phyloP scores from a whole-genome alignment of 2,329 filamentous ascomycete genomes.

The Penicillium hordei region DNA sequence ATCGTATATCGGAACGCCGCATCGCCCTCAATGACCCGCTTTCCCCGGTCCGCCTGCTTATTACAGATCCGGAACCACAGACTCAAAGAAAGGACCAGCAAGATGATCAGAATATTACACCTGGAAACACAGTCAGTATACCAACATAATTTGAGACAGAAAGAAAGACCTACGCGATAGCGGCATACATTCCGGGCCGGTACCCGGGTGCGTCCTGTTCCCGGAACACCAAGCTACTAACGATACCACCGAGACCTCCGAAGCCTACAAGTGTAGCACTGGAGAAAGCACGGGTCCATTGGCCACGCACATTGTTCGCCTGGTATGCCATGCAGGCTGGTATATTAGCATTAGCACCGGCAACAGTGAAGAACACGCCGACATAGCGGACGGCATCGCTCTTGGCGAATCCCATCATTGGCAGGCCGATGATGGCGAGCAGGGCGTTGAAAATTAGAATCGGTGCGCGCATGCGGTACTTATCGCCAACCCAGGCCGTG shows the following conservation, averaged over 20 bases:
- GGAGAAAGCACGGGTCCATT: conserved; percentile 83
- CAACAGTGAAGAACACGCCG: conserved; percentile 73
- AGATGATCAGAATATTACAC: conserved; percentile 36
- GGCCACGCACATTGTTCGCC: conserved; percentile 82
- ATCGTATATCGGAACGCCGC: conserved; percentile 42
- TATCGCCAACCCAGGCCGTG: conserved; percentile 65
- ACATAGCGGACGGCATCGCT: conserved; percentile 64
- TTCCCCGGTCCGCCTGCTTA: conserved; percentile 35
- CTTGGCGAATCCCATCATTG: conserved; percentile 68
- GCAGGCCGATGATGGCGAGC: conserved; percentile 66
- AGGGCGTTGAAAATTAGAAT: conserved; percentile 66
- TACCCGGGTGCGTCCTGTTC: conserved; percentile 38
- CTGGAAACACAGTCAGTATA: conserved; percentile 21
- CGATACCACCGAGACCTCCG: conserved; percentile 76
- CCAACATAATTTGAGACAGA: neutral
- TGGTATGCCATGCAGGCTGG: conserved; percentile 75
- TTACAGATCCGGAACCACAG: conserved; percentile 37
- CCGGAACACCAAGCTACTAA: conserved; percentile 71
- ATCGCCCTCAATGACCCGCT: conserved; percentile 37
- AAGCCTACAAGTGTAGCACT: conserved; percentile 73
- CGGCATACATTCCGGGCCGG: conserved; percentile 37
- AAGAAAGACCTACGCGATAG: conserved; percentile 28
- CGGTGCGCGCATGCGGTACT: conserved; percentile 64
- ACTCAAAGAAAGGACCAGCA: conserved; percentile 31
- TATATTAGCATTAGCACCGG: conserved; percentile 74